Conservation (phyloP, 169 alveolate species). For the Theileria luwenshuni region DNA sequence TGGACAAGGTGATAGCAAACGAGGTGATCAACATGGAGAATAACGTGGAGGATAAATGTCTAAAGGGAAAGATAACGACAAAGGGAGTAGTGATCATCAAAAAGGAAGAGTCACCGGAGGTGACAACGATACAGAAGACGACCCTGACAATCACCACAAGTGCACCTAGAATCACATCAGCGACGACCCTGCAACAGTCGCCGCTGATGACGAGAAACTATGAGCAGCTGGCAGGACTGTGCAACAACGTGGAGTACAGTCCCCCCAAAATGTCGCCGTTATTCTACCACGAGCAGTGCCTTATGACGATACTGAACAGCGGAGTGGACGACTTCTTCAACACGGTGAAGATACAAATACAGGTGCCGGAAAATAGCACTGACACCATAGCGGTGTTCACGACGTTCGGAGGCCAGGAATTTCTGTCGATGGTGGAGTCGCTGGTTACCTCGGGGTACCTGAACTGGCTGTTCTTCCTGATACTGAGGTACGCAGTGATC, state of each 20-base stretch:
- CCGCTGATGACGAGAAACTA: neutral
- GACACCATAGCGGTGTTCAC: slow-evolving; percentile 61
- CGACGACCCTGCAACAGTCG: slow-evolving; percentile 6
- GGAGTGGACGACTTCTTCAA: slow-evolving; percentile 54
- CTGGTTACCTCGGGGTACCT: slow-evolving; percentile 68
- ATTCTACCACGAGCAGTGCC: slow-evolving; percentile 47
- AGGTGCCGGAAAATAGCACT: slow-evolving; percentile 59
- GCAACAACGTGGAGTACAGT: slow-evolving; percentile 23
- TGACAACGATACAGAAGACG: neutral
- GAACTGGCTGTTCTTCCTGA: slow-evolving; percentile 69
- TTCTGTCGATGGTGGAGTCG: slow-evolving; percentile 66
- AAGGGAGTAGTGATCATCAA: slow-evolving; percentile 30
- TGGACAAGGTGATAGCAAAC: slow-evolving; percentile 30
- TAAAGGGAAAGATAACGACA: slow-evolving; percentile 35
- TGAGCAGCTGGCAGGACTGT: slow-evolving; percentile 9
- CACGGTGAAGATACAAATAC: slow-evolving; percentile 34
- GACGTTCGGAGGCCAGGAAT: slow-evolving; percentile 61
- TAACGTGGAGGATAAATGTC: slow-evolving; percentile 35
- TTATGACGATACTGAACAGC: slow-evolving; percentile 40
- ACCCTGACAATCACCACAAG: slow-evolving; percentile 1
- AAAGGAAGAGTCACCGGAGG: slow-evolving; percentile 8
- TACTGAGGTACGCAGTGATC: slow-evolving; percentile 66
- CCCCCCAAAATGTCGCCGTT: slow-evolving; percentile 20
- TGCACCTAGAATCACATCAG: neutral
- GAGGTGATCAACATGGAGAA: slow-evolving; percentile 20